Conservation (phyloP, 352 stramenopile species). For the Phytopythium ostracodes region DNA sequence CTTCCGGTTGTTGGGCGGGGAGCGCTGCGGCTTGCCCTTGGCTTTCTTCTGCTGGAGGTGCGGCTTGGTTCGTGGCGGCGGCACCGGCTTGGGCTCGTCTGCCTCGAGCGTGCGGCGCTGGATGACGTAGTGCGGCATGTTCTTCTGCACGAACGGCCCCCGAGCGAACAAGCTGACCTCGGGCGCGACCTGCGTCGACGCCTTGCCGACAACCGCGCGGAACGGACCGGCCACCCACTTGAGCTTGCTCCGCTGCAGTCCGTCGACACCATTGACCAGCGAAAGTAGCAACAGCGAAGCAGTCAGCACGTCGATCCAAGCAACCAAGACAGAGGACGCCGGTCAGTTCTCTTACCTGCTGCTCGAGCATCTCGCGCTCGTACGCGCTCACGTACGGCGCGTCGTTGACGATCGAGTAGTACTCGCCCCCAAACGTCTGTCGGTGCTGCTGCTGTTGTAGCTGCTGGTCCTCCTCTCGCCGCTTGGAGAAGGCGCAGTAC, state of each 20-base stretch:
- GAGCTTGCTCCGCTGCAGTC: conserved; percentile 45
- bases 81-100: neutral
- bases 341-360: conserved; percentile 27
- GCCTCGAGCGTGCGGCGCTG: conserved; percentile 44
- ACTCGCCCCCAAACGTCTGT: conserved; percentile 16
- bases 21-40: neutral
- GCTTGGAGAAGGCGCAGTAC: conserved; percentile 67
- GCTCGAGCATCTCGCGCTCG: conserved; percentile 47
- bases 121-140: conserved; percentile 53
- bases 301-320: neutral
- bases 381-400: conserved; percentile 52
- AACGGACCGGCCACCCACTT: conserved; percentile 73
- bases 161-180: conserved; percentile 56
- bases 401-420: conserved; percentile 83
- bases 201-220: conserved; percentile 56
- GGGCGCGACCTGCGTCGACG: conserved; percentile 38
- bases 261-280: neutral
- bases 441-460: conserved; percentile 1
- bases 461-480: conserved; percentile 23
- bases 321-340: neutral
- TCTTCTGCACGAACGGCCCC: conserved; percentile 46
- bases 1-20: conserved; percentile 8
- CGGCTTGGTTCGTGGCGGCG: neutral
- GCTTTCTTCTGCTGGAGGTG: neutral
- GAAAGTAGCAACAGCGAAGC: neutral